Conservation (phyloP, 176 grass and related monocot genomes). For the Echinochloa phyllopogon region DNA sequence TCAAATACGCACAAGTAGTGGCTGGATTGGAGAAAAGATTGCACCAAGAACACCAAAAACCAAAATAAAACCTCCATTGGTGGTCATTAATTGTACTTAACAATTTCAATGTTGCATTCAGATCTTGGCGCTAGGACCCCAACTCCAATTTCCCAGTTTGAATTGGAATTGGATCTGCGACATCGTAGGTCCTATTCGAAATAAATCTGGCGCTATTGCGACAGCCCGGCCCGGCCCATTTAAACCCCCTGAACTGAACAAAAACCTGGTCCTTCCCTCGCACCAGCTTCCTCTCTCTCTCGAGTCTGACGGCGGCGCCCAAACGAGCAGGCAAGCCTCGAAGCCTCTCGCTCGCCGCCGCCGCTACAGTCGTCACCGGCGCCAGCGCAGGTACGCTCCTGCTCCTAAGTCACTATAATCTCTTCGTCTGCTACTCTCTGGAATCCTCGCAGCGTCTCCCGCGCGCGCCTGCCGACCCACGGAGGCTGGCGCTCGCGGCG, state of each 20-base stretch:
- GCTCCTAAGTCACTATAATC: background rate
- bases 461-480: background rate
- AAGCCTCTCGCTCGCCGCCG: conserved; percentile 29
- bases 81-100: too few relatives aligned
- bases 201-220: too few relatives aligned
- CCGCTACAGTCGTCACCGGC: background rate
- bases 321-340: conserved; percentile 24
- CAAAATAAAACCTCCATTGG: too few relatives aligned
- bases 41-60: too few relatives aligned
- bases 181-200: too few relatives aligned
- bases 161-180: too few relatives aligned
- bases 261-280: conserved; percentile 50
- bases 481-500: background rate
- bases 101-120: too few relatives aligned
- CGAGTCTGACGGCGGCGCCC: conserved; percentile 40
- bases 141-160: too few relatives aligned
- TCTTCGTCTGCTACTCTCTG: background rate
- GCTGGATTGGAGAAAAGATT: too few relatives aligned
- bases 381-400: background rate
- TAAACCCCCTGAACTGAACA: conserved; percentile 35
- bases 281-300: background rate
- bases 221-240: conserved; percentile 38
- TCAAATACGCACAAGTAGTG: too few relatives aligned
- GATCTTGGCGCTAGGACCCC: too few relatives aligned
- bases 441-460: background rate